Evolutionary conservation across 352 stramenopile genomes (phyloP).

Genomic region (Phytophthora hybrid): DNA sequence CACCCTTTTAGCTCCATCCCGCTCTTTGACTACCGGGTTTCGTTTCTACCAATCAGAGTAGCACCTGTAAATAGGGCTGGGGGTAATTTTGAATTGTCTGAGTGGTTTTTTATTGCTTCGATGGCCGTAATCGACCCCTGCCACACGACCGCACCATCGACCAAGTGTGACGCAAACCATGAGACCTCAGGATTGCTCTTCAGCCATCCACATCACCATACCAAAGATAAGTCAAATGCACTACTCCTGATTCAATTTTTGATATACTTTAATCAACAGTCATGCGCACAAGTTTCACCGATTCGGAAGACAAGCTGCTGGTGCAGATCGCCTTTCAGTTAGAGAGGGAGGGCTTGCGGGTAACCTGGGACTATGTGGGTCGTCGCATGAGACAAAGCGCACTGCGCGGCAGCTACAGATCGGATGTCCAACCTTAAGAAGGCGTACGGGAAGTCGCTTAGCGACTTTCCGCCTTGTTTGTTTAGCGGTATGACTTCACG

Average conservation of each 20-base stretch:
- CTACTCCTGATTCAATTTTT: not conserved
- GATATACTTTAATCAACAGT: too few species aligned
- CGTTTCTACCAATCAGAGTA: too few species aligned
- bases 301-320: slow-evolving; percentile 22
- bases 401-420: slow-evolving; percentile 17
- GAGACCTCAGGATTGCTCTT: too few species aligned
- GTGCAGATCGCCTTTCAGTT: slow-evolving; percentile 20
- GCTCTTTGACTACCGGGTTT: too few species aligned
- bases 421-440: slow-evolving; percentile 21
- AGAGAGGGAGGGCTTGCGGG: slow-evolving; percentile 6
- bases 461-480: slow-evolving; percentile 6
- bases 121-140: too few species aligned
- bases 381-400: slow-evolving; percentile 28
- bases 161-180: too few species aligned
- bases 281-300: slow-evolving; percentile 19
- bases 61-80: too few species aligned
- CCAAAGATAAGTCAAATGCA: slow-evolving; percentile 14
- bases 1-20: too few species aligned
- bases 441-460: slow-evolving; percentile 21
- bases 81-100: too few species aligned
- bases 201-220: not conserved
- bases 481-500: not conserved
- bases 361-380: slow-evolving; percentile 25
- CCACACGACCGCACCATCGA: too few species aligned
- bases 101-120: too few species aligned